A percentile compares a stretch with the other conserved stretches of the same genome.
Evolutionary conservation across 345 rosid species (phyloP).

Genomic region (Hypericum androsaemum): DNA sequence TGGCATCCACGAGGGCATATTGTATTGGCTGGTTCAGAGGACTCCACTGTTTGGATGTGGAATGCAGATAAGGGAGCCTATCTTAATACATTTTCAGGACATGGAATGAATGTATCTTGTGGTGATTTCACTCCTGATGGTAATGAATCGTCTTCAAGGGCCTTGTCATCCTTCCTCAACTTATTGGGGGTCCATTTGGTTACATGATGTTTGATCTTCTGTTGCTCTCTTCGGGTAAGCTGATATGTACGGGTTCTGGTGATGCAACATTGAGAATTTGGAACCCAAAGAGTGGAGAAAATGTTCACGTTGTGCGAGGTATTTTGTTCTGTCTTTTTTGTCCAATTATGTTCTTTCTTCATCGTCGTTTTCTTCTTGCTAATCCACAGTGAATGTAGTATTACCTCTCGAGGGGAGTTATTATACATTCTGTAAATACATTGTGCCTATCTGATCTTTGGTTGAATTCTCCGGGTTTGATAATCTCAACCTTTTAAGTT

Average conservation of each 20-base stretch:
- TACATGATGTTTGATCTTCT: conserved; percentile 6
- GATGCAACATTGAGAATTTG: conserved; percentile 83
- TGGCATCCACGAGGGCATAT: conserved; percentile 97
- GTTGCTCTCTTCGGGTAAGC: conserved; percentile 46
- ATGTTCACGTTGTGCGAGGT: conserved; percentile 63
- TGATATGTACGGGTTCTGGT: conserved; percentile 81
- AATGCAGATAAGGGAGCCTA: conserved; percentile 70
- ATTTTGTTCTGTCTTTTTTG: conserved; percentile 4
- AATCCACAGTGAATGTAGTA: not conserved
- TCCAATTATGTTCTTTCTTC: not conserved
- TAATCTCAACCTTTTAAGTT: too few relatives aligned
- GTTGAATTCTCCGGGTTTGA: too few relatives aligned
- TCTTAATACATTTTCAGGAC: conserved; percentile 77
- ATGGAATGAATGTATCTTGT: conserved; percentile 57
- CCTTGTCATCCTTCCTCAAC: not conserved
- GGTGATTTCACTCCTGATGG: conserved; percentile 97
- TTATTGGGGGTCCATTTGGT: not conserved
- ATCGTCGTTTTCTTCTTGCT: too few relatives aligned
- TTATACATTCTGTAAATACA: not conserved
- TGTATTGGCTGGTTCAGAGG: conserved; percentile 80
- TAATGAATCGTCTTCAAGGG: conserved; percentile 22
- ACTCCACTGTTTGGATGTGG: conserved; percentile 86
- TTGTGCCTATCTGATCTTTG: too few relatives aligned
- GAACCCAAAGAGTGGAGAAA: conserved; percentile 82
- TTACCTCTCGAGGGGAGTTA: not conserved